Base-by-base conservation (phyloP, 352 stramenopile genomes). In the Thraustotheca clavata region DNA sequence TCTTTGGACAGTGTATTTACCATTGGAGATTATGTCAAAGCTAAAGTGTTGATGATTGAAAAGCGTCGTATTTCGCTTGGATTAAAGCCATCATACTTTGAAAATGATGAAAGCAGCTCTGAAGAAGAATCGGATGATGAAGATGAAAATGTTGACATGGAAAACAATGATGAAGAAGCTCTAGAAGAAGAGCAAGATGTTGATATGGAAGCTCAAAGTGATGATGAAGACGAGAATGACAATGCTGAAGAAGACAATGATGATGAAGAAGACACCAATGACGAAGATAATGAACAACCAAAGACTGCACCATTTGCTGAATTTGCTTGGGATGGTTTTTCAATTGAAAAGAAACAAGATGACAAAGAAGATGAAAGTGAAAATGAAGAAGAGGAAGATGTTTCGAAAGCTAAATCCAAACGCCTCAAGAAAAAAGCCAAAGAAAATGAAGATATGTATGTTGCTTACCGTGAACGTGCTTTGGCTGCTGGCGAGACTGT, bases 1-100 rank as follows among this genome's bases (percentile, higher is more conserved):
- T 62, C 84, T 67, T 74, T 98, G 43, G 83, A 89, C 61, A 80
- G 92, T 68, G 77, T 98, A 32, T 99, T 98, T 70, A 84, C 89
- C 41, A 87, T 93, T 49, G 94, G 94, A 41, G 96, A 99, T 76
- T 95, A 97, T 63, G 93, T 98, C 24, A 98, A 98, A 80, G 85
- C 96, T n/a, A 91, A 98, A 62, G 88, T 99, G 34, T 70, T 98
- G 22, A 98, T 97, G 75, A 88, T 97, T 43, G 89, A 98, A 50
- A 73, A 88, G 38, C 83, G 88, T 34, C 86, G 88, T 36, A 76
- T 99, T 31, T 96, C 88, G 29, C 96, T 99, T 32, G 95, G 94
- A 39, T 82, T 99, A 35, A 99, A 99, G 76, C 89, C 92, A 4
- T 98, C 94, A 70, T 97, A 98, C 72, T 98, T 99, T 70, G 87